These are phyloP conservation scores for Cladosporium austrohemisphaericum DNA, from an alignment of 2,329 filamentous ascomycete genomes.

Conservation along the genomic window DNA sequence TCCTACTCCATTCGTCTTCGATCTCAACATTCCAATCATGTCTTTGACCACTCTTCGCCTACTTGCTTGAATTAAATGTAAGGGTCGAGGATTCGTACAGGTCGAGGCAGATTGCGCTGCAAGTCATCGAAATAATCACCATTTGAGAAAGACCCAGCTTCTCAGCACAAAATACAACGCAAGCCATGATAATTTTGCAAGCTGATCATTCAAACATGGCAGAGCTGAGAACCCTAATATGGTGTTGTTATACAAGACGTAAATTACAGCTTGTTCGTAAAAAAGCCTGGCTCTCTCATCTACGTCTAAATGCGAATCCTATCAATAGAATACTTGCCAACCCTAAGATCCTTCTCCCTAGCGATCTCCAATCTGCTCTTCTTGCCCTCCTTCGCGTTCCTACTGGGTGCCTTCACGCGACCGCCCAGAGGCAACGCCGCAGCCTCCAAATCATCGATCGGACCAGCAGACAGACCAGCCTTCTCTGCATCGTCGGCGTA, in stretches of 20 bases:
- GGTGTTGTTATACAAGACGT: slow-evolving; percentile 6
- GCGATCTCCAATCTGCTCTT: slow-evolving; percentile 71
- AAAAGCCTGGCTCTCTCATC: background rate
- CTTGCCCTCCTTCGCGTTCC: slow-evolving; percentile 44
- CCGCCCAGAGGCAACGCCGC: slow-evolving; percentile 68
- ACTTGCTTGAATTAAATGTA: no score
- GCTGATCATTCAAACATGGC: no score
- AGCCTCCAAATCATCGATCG: slow-evolving; percentile 30
- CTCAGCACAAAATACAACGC: no score
- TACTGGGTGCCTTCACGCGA: slow-evolving; percentile 44
- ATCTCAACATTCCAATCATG: no score
- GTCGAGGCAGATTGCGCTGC: no score
- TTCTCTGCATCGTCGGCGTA: slow-evolving; percentile 38
- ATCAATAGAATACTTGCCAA: slow-evolving; percentile 80
- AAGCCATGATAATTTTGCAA: no score
- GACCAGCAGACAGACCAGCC: slow-evolving; percentile 44
- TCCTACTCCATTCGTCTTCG: no score
- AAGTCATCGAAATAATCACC: no score
- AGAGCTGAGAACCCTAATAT: no score
- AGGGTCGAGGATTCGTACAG: no score
- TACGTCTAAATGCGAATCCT: slow-evolving; percentile 49
- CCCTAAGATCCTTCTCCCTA: slow-evolving; percentile 71
- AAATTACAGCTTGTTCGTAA: background rate
- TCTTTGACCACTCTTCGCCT: no score
- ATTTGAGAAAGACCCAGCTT: no score